Evolutionary conservation across 208 protist species (phyloP).

Genomic region (Leptomonas pyrrhocoris): DNA sequence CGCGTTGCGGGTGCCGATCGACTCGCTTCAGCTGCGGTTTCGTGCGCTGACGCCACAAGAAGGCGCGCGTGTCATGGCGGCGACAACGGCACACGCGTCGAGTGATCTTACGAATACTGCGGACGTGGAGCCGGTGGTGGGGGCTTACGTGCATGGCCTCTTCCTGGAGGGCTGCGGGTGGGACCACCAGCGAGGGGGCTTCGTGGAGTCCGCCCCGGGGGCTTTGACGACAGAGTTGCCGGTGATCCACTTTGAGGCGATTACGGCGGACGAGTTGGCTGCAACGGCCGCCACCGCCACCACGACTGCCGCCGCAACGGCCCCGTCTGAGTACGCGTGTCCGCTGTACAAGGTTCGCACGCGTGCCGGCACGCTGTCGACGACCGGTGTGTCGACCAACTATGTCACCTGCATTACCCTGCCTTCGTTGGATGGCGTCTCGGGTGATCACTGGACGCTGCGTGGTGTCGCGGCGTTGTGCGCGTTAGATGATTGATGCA

Average conservation of each 20-base stretch:
- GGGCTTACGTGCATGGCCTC: slow-evolving; percentile 92
- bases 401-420: slow-evolving; percentile 87
- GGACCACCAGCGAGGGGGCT: slow-evolving; percentile 41
- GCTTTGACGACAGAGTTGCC: slow-evolving; percentile 84
- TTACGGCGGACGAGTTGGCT: slow-evolving; percentile 42
- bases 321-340: slow-evolving; percentile 68
- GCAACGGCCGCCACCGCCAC: not conserved
- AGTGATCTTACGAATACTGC: slow-evolving; percentile 20
- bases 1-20: slow-evolving; percentile 85
- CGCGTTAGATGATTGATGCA: slow-evolving; percentile 79
- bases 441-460: slow-evolving; percentile 90
- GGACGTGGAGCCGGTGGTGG: slow-evolving; percentile 51
- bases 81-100: slow-evolving; percentile 28
- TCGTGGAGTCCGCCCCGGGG: slow-evolving; percentile 84
- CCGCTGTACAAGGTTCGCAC: slow-evolving; percentile 94
- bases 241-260: slow-evolving; percentile 88
- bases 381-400: slow-evolving; percentile 92
- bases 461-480: slow-evolving; percentile 91
- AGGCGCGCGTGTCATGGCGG: slow-evolving; percentile 25
- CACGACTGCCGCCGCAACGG: slow-evolving; percentile 4
- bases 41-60: slow-evolving; percentile 40
- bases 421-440: slow-evolving; percentile 52
- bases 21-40: slow-evolving; percentile 82
- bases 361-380: slow-evolving; percentile 87
- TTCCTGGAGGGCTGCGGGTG: slow-evolving; percentile 91